These are phyloP conservation scores for Alternaria sp. DNA, from an alignment of 2,329 filamentous ascomycete species.

Conservation along the genomic window DNA sequence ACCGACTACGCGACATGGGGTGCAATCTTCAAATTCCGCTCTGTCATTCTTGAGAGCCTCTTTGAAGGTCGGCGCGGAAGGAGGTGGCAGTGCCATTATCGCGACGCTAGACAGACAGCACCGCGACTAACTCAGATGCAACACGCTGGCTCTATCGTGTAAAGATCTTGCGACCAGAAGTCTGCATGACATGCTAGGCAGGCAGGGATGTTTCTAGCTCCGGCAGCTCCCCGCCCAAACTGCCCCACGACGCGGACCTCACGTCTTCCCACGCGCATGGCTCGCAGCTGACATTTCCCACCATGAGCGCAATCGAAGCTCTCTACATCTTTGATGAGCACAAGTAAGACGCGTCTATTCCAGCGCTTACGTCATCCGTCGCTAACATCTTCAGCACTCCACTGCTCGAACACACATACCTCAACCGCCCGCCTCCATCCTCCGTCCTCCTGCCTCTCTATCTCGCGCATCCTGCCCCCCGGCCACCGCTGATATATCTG, in stretches of 20 bases:
- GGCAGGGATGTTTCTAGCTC: conserved; percentile 6
- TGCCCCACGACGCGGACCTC: conserved; percentile 23
- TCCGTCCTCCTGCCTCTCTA: conserved; percentile 82
- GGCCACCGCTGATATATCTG: conserved; percentile 86
- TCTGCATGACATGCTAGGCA: conserved; percentile 4
- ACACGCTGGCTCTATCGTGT: not conserved
- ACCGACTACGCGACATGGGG: conserved; percentile 76
- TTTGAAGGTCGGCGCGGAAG: conserved; percentile 33
- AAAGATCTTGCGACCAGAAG: not conserved
- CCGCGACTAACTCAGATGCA: not conserved
- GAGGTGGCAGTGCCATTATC: conserved; percentile 21
- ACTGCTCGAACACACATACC: conserved; percentile 88
- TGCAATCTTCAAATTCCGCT: conserved; percentile 66
- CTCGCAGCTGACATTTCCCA: conserved; percentile 14
- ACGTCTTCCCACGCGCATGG: conserved; percentile 23
- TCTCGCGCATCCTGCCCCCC: conserved; percentile 78
- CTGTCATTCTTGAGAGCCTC: conserved; percentile 41
- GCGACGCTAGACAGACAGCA: not conserved
- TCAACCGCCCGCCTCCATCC: conserved; percentile 78
- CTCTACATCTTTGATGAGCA: conserved; percentile 97
- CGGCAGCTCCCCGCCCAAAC: conserved; percentile 31
- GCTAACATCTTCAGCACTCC: conserved; percentile 66
- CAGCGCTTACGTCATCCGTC: not conserved
- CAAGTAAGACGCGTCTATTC: conserved; percentile 67
- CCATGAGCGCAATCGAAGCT: conserved; percentile 81